Evolutionary conservation across 2,329 filamentous ascomycete species (phyloP), one percentile per base, ranked within the genome.

Genomic region (Cryphonectria nitschkei): DNA sequence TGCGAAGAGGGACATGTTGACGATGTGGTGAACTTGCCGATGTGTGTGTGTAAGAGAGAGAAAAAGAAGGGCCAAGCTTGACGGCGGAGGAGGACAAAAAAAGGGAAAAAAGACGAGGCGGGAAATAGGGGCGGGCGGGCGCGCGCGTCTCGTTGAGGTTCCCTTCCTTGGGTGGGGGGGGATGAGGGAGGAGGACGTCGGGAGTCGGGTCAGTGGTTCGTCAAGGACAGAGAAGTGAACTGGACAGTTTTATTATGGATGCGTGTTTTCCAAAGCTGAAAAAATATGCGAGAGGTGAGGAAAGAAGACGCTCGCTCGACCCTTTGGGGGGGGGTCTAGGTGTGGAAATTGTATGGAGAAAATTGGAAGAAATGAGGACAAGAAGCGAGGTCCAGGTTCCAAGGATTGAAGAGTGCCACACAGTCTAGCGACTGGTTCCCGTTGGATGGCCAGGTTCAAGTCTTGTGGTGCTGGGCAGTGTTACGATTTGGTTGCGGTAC

Each of bases 1-100:
- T 52, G 76, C 76, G 75, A 89, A 85, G 73, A 88, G 75, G 72
- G 84, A 83, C 87, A 89, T 89, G 54, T 74, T 75, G 75, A 72
- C 63, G 61, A 39, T 56, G 58, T 32, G 70, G 75, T 72, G 67
- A 70, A 64, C 41, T 71, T 70, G 65, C 41, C 68, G 56, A 65
- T 69, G 70, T 50, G 43, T 50, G 71, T 60, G 56, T 16, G 70
- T 70, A 70, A 70, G 72, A 74, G 72, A 69, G 74, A 70, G 70
- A 54, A 72, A 70, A 69, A 66, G 68, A 69, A 46, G 46, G 69
- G 74, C 70, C 70, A 73, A 52, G 73, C 68, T 66, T 68, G 74
- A 69, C 69, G 68, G 67, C 64, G 73, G 72, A 72, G 60, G 73
- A 73, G 32, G 39, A 39, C 7, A 41, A 26, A n/a, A 41, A n/a